Percentiles rank a stretch among this genome's conserved stretches.
Evolutionary conservation across 495 filamentous ascomycete genomes (phyloP).

Genomic region (Cenococcum geophilum): DNA sequence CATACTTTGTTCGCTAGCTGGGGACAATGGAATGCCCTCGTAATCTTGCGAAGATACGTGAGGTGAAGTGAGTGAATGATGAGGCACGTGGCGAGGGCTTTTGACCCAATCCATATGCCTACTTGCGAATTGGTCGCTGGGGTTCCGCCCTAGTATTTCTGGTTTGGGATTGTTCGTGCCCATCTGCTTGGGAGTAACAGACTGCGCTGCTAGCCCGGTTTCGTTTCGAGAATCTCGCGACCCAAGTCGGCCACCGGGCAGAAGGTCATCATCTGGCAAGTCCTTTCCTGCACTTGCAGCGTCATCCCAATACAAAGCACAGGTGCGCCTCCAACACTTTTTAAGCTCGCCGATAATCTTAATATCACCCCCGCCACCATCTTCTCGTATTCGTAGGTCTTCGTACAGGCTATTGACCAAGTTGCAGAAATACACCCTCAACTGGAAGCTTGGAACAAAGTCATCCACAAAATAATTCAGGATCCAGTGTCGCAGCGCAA

Average conservation of each 20-base stretch:
- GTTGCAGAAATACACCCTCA: constrained; percentile 75
- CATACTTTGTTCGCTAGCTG: constrained; percentile 51
- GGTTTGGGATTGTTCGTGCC: constrained; percentile 12
- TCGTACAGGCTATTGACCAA: constrained; percentile 71
- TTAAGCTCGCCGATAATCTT: constrained; percentile 93
- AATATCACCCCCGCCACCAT: constrained; percentile 65
- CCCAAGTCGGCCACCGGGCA: constrained; percentile 57
- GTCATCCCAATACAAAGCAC: constrained; percentile 78
- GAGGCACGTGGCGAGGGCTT: constrained; percentile 27
- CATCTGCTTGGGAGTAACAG: constrained; percentile 17
- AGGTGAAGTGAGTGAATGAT: constrained; percentile 29
- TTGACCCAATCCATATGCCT: constrained; percentile 30
- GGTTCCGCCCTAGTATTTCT: constrained; percentile 27
- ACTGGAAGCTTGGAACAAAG: constrained; percentile 74
- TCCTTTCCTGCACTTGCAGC: constrained; percentile 40
- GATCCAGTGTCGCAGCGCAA: constrained; percentile 95
- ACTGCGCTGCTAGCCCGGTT: constrained; percentile 42
- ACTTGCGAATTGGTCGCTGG: constrained; percentile 29
- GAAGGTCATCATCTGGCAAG: constrained; percentile 60
- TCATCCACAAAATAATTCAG: constrained; percentile 97
- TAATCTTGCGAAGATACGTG: constrained; percentile 28
- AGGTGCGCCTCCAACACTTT: constrained; percentile 93
- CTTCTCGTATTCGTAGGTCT: constrained; percentile 49
- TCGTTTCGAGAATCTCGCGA: constrained; percentile 22
- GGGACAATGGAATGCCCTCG: constrained; percentile 25